phyloP scores from a whole-genome alignment of 345 rosid species.

The Combretum micranthum region DNA sequence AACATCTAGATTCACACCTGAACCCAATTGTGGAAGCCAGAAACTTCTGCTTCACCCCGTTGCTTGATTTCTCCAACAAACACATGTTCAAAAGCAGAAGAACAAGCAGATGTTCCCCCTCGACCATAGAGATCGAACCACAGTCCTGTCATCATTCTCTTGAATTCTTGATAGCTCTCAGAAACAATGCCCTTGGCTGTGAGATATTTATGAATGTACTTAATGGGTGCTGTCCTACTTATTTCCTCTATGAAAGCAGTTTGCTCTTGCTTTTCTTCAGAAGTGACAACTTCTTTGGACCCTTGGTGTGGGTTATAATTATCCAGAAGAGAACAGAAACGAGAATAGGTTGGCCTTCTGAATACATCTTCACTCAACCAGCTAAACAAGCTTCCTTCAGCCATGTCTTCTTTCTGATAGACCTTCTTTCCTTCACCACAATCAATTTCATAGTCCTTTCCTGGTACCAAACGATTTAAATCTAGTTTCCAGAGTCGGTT shows the following conservation, averaged over 20 bases:
- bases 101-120: constrained; percentile 70
- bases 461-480: constrained; percentile 64
- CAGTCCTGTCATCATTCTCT: constrained; percentile 53
- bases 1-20: constrained; percentile 41
- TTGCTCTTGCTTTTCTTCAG: constrained; percentile 89
- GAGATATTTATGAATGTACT: constrained; percentile 77
- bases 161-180: constrained; percentile 61
- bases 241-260: constrained; percentile 87
- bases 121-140: constrained; percentile 89
- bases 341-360: constrained; percentile 64
- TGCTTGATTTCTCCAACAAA: constrained; percentile 94
- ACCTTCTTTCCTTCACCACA: constrained; percentile 91
- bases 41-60: constrained; percentile 60
- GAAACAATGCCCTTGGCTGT: constrained; percentile 49
- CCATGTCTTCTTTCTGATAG: constrained; percentile 63
- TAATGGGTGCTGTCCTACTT: constrained; percentile 77
- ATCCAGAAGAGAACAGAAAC: constrained; percentile 86
- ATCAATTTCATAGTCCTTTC: constrained; percentile 77
- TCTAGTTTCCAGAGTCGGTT: constrained; percentile 90
- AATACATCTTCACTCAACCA: constrained; percentile 67
- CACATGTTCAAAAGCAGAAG: constrained; percentile 97
- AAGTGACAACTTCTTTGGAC: constrained; percentile 66
- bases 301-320: constrained; percentile 82
- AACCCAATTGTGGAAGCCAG: constrained; percentile 96
- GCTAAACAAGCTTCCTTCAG: constrained; percentile 58